Evolutionary conservation across 1,139 yeast genomes (phyloP).

Genomic region (Diutina ranongensis): DNA sequence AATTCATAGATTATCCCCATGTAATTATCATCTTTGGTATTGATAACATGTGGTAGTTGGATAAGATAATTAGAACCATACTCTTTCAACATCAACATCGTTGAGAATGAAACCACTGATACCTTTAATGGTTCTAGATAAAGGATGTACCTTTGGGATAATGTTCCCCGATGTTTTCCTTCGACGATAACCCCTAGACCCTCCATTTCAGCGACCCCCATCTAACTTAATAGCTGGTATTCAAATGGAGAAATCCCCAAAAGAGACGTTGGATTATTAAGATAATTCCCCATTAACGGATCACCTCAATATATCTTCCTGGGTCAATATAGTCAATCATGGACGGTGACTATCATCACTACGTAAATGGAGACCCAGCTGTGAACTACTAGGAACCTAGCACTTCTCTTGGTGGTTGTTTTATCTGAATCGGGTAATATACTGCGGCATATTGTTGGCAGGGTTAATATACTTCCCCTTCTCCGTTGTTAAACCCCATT

Average conservation of each 20-base stretch:
- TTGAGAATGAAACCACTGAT: background rate
- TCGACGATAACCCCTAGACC: background rate
- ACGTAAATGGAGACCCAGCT: too few species aligned
- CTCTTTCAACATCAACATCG: background rate
- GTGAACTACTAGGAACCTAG: too few species aligned
- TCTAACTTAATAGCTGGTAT: background rate
- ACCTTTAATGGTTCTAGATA: background rate
- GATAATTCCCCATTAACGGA: background rate
- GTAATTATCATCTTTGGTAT: background rate
- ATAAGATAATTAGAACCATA: background rate
- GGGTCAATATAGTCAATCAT: too few species aligned
- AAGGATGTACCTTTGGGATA: background rate
- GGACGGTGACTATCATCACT: too few species aligned
- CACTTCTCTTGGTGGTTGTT: too few species aligned
- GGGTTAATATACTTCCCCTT: too few species aligned
- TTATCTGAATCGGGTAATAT: too few species aligned
- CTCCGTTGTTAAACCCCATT: too few species aligned
- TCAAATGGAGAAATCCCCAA: slow-evolving; percentile 5
- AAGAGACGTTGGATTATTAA: background rate
- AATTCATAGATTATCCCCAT: background rate
- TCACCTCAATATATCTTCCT: too few species aligned
- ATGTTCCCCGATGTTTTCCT: background rate
- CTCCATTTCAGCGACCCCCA: background rate
- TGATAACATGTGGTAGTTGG: too few species aligned
- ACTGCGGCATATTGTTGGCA: too few species aligned